These are phyloP conservation scores for Apiospora rasikravindrae DNA, from an alignment of 2,329 filamentous ascomycete species.

Conservation along the genomic window DNA sequence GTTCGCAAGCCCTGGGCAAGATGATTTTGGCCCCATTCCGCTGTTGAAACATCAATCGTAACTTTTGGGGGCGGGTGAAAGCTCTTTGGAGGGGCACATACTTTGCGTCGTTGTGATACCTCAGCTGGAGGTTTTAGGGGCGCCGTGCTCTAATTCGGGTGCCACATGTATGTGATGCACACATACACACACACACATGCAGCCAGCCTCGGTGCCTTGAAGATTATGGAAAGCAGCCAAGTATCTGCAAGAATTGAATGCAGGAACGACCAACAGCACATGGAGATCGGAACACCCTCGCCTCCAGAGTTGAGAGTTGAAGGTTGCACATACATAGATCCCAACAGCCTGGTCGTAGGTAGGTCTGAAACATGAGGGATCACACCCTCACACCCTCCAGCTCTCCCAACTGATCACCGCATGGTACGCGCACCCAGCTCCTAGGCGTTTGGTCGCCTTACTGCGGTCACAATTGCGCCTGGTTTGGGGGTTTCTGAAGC, in stretches of 20 bases:
- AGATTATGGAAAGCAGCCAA: background rate
- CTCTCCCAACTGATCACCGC: background rate
- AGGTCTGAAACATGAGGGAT: background rate
- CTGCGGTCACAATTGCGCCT: background rate
- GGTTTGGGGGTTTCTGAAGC: background rate
- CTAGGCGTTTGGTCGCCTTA: background rate
- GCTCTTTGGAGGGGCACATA: background rate
- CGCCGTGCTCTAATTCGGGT: background rate
- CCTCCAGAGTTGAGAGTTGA: no score
- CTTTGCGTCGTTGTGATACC: background rate
- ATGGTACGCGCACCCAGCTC: background rate
- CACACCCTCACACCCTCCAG: background rate
- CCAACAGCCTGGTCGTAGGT: background rate
- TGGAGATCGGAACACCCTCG: background rate
- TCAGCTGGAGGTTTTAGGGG: background rate
- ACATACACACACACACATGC: background rate
- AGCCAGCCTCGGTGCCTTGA: background rate
- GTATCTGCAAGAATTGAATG: background rate
- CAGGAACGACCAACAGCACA: background rate
- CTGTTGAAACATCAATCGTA: background rate
- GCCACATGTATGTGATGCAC: background rate
- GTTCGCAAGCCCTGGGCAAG: background rate
- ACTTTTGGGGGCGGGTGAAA: background rate
- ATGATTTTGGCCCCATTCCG: background rate
- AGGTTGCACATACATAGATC: background rate